These are phyloP conservation scores for Didymella pomorum DNA, from an alignment of 2,329 filamentous ascomycete genomes.

Conservation along the genomic window DNA sequence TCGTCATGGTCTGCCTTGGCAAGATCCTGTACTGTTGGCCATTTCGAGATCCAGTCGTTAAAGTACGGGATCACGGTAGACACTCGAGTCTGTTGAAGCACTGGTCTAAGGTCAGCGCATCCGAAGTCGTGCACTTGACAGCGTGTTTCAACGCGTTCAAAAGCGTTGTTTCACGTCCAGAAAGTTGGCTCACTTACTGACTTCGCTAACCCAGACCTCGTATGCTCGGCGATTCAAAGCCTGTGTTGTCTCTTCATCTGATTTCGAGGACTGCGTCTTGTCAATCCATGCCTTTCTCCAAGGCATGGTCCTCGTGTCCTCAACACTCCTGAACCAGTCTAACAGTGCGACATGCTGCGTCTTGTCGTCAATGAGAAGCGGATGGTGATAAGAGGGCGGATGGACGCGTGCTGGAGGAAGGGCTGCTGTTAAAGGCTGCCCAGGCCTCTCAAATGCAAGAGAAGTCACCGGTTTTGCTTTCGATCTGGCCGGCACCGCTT, in stretches of 20 bases:
- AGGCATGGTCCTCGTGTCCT: slow-evolving; percentile 47
- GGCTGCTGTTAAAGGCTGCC: slow-evolving; percentile 20
- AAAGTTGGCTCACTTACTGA: slow-evolving; percentile 53
- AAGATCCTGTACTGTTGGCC: slow-evolving; percentile 66
- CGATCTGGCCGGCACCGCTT: background rate
- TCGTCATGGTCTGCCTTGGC: slow-evolving; percentile 63
- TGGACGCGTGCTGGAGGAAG: slow-evolving; percentile 42
- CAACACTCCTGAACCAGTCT: slow-evolving; percentile 43
- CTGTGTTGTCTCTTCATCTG: slow-evolving; percentile 45
- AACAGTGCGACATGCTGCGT: slow-evolving; percentile 33
- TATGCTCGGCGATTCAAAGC: slow-evolving; percentile 65
- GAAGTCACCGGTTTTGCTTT: slow-evolving; percentile 14
- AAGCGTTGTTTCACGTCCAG: background rate
- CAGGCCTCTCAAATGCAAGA: slow-evolving; percentile 25
- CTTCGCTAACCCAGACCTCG: slow-evolving; percentile 72
- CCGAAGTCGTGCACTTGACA: slow-evolving; percentile 25
- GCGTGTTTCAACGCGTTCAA: slow-evolving; percentile 21
- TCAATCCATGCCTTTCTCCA: slow-evolving; percentile 65
- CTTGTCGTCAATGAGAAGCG: slow-evolving; percentile 35
- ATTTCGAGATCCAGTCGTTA: slow-evolving; percentile 67
- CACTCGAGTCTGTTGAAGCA: slow-evolving; percentile 72
- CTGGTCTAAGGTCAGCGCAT: slow-evolving; percentile 18
- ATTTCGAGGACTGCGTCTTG: slow-evolving; percentile 43
- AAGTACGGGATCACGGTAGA: slow-evolving; percentile 69
- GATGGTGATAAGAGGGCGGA: slow-evolving; percentile 40